Percentiles rank a stretch among this genome's conserved stretches.
These are phyloP conservation scores for Bonia amplexicaulis DNA, from an alignment of 176 grass and related monocot species.

Conservation along the genomic window DNA sequence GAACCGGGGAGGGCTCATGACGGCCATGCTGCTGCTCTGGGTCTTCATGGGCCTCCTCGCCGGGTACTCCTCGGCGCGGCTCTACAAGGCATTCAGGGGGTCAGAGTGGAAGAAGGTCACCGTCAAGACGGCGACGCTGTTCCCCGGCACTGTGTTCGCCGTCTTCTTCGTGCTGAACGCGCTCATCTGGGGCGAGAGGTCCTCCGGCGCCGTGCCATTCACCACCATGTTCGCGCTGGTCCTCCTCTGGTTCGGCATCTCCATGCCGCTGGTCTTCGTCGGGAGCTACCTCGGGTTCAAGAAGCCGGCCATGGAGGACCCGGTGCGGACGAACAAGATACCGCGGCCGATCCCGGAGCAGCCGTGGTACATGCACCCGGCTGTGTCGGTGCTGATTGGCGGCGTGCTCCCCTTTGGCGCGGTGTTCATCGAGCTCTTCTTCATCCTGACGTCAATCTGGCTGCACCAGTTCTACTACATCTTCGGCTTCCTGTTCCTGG, in stretches of 20 bases:
- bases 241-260: slow-evolving; percentile 92
- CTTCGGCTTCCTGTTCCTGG: slow-evolving; percentile 88
- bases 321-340: slow-evolving; percentile 84
- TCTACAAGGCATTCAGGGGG: slow-evolving; percentile 80
- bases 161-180: slow-evolving; percentile 84
- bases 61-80: slow-evolving; percentile 61
- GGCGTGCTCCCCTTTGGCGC: slow-evolving; percentile 93
- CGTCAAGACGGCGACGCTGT: slow-evolving; percentile 66
- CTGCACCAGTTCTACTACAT: slow-evolving; percentile 97
- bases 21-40: slow-evolving; percentile 76
- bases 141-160: slow-evolving; percentile 52
- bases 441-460: slow-evolving; percentile 96
- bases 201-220: slow-evolving; percentile 77
- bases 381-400: slow-evolving; percentile 69
- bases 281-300: slow-evolving; percentile 91
- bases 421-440: slow-evolving; percentile 94
- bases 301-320: slow-evolving; percentile 56
- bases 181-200: slow-evolving; percentile 87
- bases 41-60: slow-evolving; percentile 90
- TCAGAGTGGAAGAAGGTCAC: slow-evolving; percentile 78
- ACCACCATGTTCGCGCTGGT: slow-evolving; percentile 90
- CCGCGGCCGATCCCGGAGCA: slow-evolving; percentile 76
- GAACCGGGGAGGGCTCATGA: slow-evolving; percentile 78
- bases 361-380: slow-evolving; percentile 86
- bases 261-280: slow-evolving; percentile 63